These are phyloP conservation scores for Penicillium griseofulvum DNA, from an alignment of 2,329 filamentous ascomycete species.

Conservation along the genomic window DNA sequence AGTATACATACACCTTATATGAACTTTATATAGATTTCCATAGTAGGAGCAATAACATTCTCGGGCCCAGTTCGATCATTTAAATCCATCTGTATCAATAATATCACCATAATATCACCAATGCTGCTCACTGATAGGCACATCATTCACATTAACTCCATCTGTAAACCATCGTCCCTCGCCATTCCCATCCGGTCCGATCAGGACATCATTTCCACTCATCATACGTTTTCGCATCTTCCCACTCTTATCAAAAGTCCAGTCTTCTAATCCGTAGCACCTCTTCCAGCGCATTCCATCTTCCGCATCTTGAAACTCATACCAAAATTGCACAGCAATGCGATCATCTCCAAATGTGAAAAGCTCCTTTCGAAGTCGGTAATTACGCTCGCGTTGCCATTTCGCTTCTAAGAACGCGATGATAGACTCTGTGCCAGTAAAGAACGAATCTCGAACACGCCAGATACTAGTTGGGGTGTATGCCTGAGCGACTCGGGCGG, in stretches of 20 bases:
- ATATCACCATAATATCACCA: background rate
- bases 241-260: constrained; percentile 47
- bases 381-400: constrained; percentile 70
- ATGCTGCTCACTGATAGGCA: constrained; percentile 30
- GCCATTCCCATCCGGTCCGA: constrained; percentile 43
- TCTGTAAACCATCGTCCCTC: constrained; percentile 48
- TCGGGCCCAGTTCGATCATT: background rate
- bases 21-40: background rate
- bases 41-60: background rate
- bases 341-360: constrained; percentile 73
- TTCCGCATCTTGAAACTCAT: constrained; percentile 68
- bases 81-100: background rate
- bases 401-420: constrained; percentile 67
- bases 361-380: constrained; percentile 76
- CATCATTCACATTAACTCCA: constrained; percentile 42
- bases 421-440: constrained; percentile 67
- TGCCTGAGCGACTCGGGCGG: constrained; percentile 62
- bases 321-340: constrained; percentile 90
- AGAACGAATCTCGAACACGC: constrained; percentile 72
- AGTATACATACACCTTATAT: too few species aligned
- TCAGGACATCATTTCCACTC: constrained; percentile 47
- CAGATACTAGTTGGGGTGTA: constrained; percentile 77
- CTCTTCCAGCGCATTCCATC: constrained; percentile 70
- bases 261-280: constrained; percentile 70
- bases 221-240: constrained; percentile 51